Conservation (phyloP, 768 basidiomycete species). For the Lyophyllum shimeji region DNA sequence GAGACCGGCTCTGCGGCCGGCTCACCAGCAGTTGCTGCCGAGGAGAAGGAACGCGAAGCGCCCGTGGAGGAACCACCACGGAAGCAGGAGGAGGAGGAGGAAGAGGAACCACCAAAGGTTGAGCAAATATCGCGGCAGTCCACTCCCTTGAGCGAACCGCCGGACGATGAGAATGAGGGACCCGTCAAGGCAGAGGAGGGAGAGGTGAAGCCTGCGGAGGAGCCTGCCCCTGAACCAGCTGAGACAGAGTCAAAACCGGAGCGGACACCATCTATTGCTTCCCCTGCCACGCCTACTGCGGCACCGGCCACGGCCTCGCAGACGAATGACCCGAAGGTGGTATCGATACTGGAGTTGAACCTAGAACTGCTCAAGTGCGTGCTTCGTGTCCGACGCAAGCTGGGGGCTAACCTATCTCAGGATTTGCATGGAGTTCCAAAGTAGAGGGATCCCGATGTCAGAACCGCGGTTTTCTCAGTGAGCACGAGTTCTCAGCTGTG, state of each 20-base stretch:
- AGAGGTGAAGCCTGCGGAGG: not conserved
- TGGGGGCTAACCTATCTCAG: conserved; percentile 31
- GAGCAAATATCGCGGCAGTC: conserved; percentile 51
- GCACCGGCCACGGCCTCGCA: conserved; percentile 16
- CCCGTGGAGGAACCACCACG: conserved; percentile 25
- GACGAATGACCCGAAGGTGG: conserved; percentile 45
- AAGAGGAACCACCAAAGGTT: conserved; percentile 22
- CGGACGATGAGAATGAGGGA: conserved; percentile 25
- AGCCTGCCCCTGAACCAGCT: not conserved
- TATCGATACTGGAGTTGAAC: conserved; percentile 65
- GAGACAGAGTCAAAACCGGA: not conserved
- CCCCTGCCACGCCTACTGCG: conserved; percentile 19
- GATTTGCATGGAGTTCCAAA: conserved; percentile 61
- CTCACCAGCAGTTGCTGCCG: conserved; percentile 20
- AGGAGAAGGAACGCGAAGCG: conserved; percentile 32
- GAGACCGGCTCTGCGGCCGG: conserved; percentile 39
- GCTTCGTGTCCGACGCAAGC: not conserved
- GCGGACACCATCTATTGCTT: conserved; percentile 9
- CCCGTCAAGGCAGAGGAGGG: not conserved
- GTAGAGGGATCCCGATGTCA: conserved; percentile 40
- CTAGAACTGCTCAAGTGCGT: conserved; percentile 66
- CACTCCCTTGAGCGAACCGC: conserved; percentile 74
- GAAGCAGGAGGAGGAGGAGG: conserved; percentile 28
- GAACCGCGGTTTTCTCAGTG: conserved; percentile 61
- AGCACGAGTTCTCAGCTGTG: conserved; percentile 24